Base-by-base conservation (phyloP, 179 eudicot genomes). In the Monotropa hypopitys region DNA sequence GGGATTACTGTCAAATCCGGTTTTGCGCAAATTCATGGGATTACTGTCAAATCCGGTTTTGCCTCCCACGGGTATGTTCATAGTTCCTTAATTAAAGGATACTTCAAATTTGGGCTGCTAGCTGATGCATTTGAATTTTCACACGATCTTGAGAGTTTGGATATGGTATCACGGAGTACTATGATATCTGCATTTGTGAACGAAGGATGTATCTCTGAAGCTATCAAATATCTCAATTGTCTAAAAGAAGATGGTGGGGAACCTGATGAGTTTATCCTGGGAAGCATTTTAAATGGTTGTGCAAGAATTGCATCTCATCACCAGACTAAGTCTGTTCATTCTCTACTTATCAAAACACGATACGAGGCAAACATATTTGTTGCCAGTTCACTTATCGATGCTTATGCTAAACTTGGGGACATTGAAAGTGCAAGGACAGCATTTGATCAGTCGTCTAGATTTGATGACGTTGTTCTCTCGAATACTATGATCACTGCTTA, bases 331-430 rank as follows among this genome's bases (percentile, higher is more conserved):
- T 78, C 69, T 38, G 28, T 81, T n/a, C 84, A 81, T 65, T 47
- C 76, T 7, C 54, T 54, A 18, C 18, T 43, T 73, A 33, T 78
- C 26, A 81, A 79, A 78, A 46, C 32, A 12, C 74, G 82, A 50
- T 53, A 74, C 45, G 82, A 75, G 16, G 38, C 63, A 50, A 49
- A 78, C 53, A 50, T n/a, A 69, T 78, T 35, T 47, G 81, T 82
- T 33, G 63, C 76, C 47, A 81, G 84, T 68, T 78, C 81, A 56
- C 23, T 70, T 28, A 70, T 75, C 23, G 79, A 78, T 82, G 77
- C 84, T 26, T 82, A 82, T 70, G 81, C 79, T 32, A 82, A 79
- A 63, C 75, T 59, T 74, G 84, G 84, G 28, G 81, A 82, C 53
- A 79, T 82, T 53, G 47, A 50, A 71, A 75, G 77, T 75, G 79